Percentiles rank a stretch among this genome's conserved stretches.
Conservation (phyloP, 2,329 filamentous ascomycete genomes). For the Calycina marina region DNA sequence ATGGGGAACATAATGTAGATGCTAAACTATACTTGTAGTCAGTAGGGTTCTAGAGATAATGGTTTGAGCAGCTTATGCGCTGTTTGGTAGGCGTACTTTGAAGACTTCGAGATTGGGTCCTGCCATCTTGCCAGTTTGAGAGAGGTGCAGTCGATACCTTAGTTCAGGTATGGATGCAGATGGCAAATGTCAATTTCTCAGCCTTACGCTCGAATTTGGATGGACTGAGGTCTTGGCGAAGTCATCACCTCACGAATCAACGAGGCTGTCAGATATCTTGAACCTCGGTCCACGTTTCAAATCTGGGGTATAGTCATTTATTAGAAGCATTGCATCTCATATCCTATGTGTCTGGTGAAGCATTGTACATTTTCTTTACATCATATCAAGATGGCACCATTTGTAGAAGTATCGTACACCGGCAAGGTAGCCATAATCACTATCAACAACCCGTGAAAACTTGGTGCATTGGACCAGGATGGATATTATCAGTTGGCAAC, state of each 20-base stretch:
- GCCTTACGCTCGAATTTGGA: too few relatives aligned
- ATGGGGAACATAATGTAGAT: conserved; percentile 99
- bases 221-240: too few relatives aligned
- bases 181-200: too few relatives aligned
- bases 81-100: conserved; percentile 46
- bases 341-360: too few relatives aligned
- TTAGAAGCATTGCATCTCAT: too few relatives aligned
- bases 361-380: too few relatives aligned
- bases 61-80: conserved; percentile 18
- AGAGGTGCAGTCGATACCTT: too few relatives aligned
- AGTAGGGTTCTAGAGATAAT: conserved; percentile 2
- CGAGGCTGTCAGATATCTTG: too few relatives aligned
- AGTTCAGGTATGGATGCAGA: too few relatives aligned
- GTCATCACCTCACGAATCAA: too few relatives aligned
- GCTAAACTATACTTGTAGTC: conserved; percentile 55
- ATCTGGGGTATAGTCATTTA: too few relatives aligned
- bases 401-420: conserved; percentile 39
- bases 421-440: conserved; percentile 71
- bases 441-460: conserved; percentile 71
- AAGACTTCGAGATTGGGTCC: conserved; percentile 88
- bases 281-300: too few relatives aligned
- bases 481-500: conserved; percentile 67
- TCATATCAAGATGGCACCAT: background rate
- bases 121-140: conserved; percentile 57
- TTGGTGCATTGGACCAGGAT: conserved; percentile 62